Evolutionary conservation across 2,329 filamentous ascomycete species (phyloP).

Genomic region (Aspergillus spinulosporus): DNA sequence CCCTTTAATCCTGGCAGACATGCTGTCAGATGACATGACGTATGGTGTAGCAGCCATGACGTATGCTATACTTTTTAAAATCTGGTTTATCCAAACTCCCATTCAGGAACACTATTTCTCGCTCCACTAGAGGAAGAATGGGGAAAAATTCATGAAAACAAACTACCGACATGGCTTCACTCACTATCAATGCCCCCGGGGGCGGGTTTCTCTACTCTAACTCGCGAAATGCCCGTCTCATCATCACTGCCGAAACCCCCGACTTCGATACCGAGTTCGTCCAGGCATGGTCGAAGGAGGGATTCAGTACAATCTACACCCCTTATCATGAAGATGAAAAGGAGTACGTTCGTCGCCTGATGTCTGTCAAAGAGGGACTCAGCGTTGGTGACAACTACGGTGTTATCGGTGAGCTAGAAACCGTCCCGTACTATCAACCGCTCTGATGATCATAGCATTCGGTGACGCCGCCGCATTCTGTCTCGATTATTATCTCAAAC

Average conservation of each 20-base stretch:
- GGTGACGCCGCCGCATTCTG: conserved; percentile 62
- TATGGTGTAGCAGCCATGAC: conserved; percentile 3
- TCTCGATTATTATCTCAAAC: conserved; percentile 59
- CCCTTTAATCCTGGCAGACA: not conserved
- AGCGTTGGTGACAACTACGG: conserved; percentile 62
- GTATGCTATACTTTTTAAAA: conserved; percentile 4
- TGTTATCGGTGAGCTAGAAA: conserved; percentile 55
- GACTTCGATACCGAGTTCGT: conserved; percentile 57
- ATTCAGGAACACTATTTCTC: conserved; percentile 1
- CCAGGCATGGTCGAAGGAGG: conserved; percentile 60
- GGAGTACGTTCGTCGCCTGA: conserved; percentile 52
- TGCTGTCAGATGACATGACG: conserved; percentile 9
- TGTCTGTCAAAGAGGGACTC: conserved; percentile 54
- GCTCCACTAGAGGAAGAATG: not conserved
- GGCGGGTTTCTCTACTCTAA: conserved; percentile 36
- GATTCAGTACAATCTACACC: conserved; percentile 60
- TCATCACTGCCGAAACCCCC: conserved; percentile 35
- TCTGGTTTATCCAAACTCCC: not conserved
- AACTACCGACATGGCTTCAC: conserved; percentile 29
- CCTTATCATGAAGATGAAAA: conserved; percentile 55
- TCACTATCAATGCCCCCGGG: conserved; percentile 37
- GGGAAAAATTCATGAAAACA: too few species aligned
- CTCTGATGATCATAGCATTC: conserved; percentile 49
- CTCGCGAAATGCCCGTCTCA: conserved; percentile 34
- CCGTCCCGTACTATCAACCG: not conserved